These are phyloP conservation scores for Domatiomyces globalis DNA, from an alignment of 2,329 filamentous ascomycete genomes.

Conservation along the genomic window DNA sequence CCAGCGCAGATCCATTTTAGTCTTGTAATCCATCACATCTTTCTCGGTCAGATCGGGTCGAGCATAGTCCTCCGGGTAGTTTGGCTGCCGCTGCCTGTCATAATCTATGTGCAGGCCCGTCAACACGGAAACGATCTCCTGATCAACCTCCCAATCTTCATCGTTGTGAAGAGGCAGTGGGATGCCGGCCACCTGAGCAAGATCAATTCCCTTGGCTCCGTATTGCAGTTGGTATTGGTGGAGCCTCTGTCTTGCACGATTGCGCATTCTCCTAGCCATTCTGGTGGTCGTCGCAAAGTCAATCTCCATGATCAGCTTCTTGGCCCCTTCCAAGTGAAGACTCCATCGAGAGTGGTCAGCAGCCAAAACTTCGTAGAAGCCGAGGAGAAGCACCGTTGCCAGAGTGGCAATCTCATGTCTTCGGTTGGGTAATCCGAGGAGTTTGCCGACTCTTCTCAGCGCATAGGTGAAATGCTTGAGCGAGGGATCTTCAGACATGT, in stretches of 20 bases:
- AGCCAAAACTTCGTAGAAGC: conserved; percentile 87
- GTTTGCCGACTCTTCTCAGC: conserved; percentile 60
- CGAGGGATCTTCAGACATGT: conserved; percentile 59
- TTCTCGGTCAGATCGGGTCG: conserved; percentile 27
- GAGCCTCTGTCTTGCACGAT: conserved; percentile 29
- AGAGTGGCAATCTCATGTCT: conserved; percentile 66
- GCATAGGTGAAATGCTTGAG: conserved; percentile 86
- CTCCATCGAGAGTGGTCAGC: conserved; percentile 95
- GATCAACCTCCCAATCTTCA: conserved; percentile 37
- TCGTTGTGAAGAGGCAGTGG: conserved; percentile 31
- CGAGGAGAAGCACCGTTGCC: conserved; percentile 74
- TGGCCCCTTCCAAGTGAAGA: conserved; percentile 71
- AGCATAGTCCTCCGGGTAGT: conserved; percentile 3
- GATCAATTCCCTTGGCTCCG: conserved; percentile 3
- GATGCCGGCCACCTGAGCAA: conserved; percentile 20
- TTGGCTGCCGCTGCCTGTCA: conserved; percentile 37
- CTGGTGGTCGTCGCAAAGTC: conserved; percentile 61
- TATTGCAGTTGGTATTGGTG: conserved; percentile 21
- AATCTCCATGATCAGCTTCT: conserved; percentile 62
- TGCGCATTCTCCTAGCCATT: conserved; percentile 52
- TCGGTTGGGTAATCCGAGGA: conserved; percentile 53
- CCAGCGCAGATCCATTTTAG: conserved; percentile 79
- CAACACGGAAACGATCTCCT: conserved; percentile 43
- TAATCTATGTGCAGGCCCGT: conserved; percentile 45
- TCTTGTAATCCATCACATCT: conserved; percentile 68